Base-by-base conservation (phyloP, 805 yeast species). In the Wickerhamomyces pijperi region DNA sequence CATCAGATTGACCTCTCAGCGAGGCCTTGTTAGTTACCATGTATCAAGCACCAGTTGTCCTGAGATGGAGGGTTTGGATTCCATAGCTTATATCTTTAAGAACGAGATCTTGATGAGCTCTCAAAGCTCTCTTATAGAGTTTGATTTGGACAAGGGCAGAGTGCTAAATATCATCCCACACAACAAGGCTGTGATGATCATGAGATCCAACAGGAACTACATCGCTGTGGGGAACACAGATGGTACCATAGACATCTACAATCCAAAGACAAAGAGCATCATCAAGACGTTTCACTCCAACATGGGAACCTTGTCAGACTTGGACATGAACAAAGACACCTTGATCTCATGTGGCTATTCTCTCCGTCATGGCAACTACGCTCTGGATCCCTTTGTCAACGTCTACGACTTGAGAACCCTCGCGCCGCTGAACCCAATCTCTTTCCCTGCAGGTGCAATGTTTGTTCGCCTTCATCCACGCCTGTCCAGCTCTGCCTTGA, bases 371-470 rank as follows among this genome's bases (percentile, higher is more conserved):
- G 76, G 78, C 36, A 65, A 68, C 7, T 66, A 66, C 40, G 59
- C 70, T 16, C 67, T 76, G 8, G 97, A 92, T 53, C 90, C 95
- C 0, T 68, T 90, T 44, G 87, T 90, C 17, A 79, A 79, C 47
- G 76, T 86, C 17, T 86, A 76, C 56, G 97, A 92, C 56, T 56
- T 85, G 23, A 70, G 94, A 44, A 72, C 76, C 41, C 65, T 83
- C 74, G 70, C 74, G 38, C 70, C 87, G 2, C 59, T 79, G 40
- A 66, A 94, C 0, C 96, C 97, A 3, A 67, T 90, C 7, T 76
- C 96, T 4, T 86, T 87, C 51, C 87, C 92, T 1, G 80, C 87
- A 0, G 97, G 97, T 12, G 96, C 97, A 1, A 70, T 82, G 9
- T 82, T 72, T 54, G 92, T 82, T 1, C 70, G 82, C 36, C 67